A percentile compares a stretch with the other conserved stretches of the same genome.
phyloP scores from a whole-genome alignment of 2,329 filamentous ascomycete species.

The Fusarium fujikuroi region DNA sequence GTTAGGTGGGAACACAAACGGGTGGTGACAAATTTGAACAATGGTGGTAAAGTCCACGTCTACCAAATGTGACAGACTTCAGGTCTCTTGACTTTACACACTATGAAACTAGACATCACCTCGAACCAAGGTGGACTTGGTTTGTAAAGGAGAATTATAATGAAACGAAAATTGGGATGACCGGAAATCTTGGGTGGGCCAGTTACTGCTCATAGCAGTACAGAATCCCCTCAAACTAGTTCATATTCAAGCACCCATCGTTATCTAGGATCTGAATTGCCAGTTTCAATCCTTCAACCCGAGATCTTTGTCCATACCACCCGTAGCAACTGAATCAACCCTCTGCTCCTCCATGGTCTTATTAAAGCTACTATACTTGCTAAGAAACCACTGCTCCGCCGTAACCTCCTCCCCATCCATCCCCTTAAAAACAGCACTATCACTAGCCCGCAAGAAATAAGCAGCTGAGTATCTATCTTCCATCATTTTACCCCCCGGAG shows the following conservation, averaged over 20 bases:
- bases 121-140: accelerated
- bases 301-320: neutral
- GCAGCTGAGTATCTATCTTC: neutral
- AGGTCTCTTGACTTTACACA: neutral
- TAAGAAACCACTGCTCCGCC: neutral
- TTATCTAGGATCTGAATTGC: accelerated
- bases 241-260: neutral
- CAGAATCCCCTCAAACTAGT: too few relatives aligned
- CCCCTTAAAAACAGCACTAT: neutral
- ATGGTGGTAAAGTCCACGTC: neutral
- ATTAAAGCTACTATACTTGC: neutral
- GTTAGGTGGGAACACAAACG: accelerated
- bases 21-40: neutral
- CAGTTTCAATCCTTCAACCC: neutral
- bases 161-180: accelerated
- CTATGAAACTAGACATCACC: neutral
- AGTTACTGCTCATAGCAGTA: neutral
- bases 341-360: neutral
- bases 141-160: accelerated
- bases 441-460: neutral
- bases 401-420: neutral
- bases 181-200: accelerated
- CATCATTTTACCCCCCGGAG: neutral
- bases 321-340: neutral
- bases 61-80: too few relatives aligned